phyloP scores from a whole-genome alignment of 352 stramenopile species.

The Pythium brachiatum region DNA sequence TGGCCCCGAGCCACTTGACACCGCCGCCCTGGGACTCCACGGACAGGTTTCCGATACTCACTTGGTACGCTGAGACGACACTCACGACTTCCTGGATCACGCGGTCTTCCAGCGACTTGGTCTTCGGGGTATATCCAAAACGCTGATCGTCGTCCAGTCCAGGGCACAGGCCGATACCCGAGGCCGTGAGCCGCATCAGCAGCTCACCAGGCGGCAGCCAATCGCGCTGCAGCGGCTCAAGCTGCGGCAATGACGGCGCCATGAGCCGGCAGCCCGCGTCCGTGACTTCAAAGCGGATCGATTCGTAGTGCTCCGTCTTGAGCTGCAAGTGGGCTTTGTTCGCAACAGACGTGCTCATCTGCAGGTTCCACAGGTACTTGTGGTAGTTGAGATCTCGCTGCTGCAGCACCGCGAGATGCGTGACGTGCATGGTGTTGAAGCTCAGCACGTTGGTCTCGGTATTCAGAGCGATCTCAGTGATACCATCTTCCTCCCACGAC shows the following conservation, averaged over 20 bases:
- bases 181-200: conserved; percentile 46
- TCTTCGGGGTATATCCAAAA: conserved; percentile 46
- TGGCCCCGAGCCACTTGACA: conserved; percentile 29
- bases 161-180: conserved; percentile 65
- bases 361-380: conserved; percentile 60
- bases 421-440: conserved; percentile 78
- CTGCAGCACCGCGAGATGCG: conserved; percentile 65
- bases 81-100: conserved; percentile 69
- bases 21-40: conserved; percentile 24
- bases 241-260: conserved; percentile 42
- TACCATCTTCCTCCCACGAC: conserved; percentile 74
- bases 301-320: conserved; percentile 49
- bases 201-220: conserved; percentile 55
- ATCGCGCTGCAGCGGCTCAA: conserved; percentile 35
- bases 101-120: conserved; percentile 64
- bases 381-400: conserved; percentile 67
- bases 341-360: conserved; percentile 45
- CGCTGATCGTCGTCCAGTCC: conserved; percentile 32
- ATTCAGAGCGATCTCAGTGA: conserved; percentile 58
- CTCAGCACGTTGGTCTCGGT: conserved; percentile 56
- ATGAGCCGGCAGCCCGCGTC: conserved; percentile 56
- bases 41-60: conserved; percentile 42
- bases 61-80: conserved; percentile 59
- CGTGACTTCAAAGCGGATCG: conserved; percentile 69
- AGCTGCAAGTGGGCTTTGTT: conserved; percentile 46